A percentile compares a stretch with the other conserved stretches of the same genome.
phyloP scores from a whole-genome alignment of 805 yeast species.

The Metschnikowia lachancei region DNA sequence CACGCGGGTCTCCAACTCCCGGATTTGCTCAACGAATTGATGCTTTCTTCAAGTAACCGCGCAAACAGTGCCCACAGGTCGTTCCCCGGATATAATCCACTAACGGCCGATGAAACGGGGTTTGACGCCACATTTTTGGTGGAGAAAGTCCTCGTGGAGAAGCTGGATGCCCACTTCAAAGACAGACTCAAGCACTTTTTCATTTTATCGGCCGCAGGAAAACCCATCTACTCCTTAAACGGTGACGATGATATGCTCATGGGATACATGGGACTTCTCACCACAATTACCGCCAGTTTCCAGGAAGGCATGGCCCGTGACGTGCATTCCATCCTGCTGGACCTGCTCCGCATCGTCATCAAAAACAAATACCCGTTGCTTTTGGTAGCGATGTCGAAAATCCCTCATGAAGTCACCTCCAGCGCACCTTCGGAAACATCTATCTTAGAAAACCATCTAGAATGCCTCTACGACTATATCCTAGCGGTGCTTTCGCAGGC shows the following conservation, averaged over 20 bases:
- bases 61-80: background rate
- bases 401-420: slow-evolving; percentile 40
- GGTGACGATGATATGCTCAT: slow-evolving; percentile 67
- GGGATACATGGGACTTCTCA: slow-evolving; percentile 75
- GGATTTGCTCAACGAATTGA: slow-evolving; percentile 9
- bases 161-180: slow-evolving; percentile 24
- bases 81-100: slow-evolving; percentile 7
- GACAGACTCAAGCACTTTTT: slow-evolving; percentile 64
- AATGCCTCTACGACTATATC: slow-evolving; percentile 69
- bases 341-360: slow-evolving; percentile 51
- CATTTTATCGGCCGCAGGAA: slow-evolving; percentile 80
- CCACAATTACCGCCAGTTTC: slow-evolving; percentile 73
- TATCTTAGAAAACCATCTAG: slow-evolving; percentile 51
- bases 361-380: slow-evolving; percentile 66
- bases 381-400: slow-evolving; percentile 63
- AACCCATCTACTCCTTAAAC: slow-evolving; percentile 77
- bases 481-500: slow-evolving; percentile 83
- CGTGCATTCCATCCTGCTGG: slow-evolving; percentile 53
- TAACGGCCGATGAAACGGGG: slow-evolving; percentile 11
- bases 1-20: slow-evolving; percentile 10
- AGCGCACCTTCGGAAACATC: background rate
- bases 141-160: slow-evolving; percentile 17
- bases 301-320: slow-evolving; percentile 40
- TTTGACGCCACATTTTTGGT: slow-evolving; percentile 13
- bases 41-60: slow-evolving; percentile 1